Evolutionary conservation across 2,329 filamentous ascomycete genomes (phyloP).

Genomic region (Pezicula neosporulosa): DNA sequence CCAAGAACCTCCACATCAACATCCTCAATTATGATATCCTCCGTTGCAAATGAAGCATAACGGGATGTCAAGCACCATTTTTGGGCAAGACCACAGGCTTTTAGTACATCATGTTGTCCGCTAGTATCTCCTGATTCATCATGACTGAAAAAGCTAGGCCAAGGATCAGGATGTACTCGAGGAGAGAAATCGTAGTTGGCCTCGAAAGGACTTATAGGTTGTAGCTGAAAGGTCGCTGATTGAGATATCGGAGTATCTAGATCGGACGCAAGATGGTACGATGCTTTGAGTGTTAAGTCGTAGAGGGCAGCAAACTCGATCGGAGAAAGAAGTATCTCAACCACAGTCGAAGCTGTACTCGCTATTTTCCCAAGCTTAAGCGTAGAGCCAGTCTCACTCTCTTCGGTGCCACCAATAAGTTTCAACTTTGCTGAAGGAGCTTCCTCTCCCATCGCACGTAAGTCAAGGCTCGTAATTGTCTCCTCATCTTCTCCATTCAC

Average conservation of each 20-base stretch:
- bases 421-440: conserved; percentile 43
- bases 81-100: conserved; percentile 66
- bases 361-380: conserved; percentile 35
- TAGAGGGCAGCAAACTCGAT: conserved; percentile 51
- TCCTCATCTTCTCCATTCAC: conserved; percentile 81
- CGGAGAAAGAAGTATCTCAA: conserved; percentile 48
- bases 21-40: conserved; percentile 57
- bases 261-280: conserved; percentile 79
- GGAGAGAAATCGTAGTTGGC: conserved; percentile 87
- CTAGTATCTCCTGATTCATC: conserved; percentile 29
- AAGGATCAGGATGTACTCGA: conserved; percentile 70
- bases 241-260: conserved; percentile 78
- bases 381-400: conserved; percentile 7
- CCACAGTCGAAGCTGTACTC: conserved; percentile 38
- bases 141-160: conserved; percentile 81
- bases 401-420: conserved; percentile 1
- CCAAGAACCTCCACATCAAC: conserved; percentile 60
- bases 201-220: conserved; percentile 81
- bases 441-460: conserved; percentile 59
- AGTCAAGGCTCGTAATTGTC: conserved; percentile 67
- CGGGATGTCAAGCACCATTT: conserved; percentile 75
- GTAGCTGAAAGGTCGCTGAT: conserved; percentile 62
- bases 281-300: conserved; percentile 67
- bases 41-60: conserved; percentile 73
- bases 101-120: conserved; percentile 27